These are phyloP conservation scores for Fusarium sp. DNA, from an alignment of 2,329 filamentous ascomycete genomes.

Conservation along the genomic window DNA sequence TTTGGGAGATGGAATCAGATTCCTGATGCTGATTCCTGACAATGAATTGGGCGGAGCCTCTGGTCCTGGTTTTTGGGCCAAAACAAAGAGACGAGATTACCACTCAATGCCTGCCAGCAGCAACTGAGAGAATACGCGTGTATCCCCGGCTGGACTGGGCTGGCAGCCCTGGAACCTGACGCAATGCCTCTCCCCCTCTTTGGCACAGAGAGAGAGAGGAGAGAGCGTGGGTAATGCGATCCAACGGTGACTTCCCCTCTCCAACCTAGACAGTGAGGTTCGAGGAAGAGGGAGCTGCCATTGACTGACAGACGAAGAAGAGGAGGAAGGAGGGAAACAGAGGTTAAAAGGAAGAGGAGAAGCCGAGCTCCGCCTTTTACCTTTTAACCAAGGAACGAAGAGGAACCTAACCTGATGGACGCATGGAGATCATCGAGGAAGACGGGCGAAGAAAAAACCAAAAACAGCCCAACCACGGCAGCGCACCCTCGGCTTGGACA, in stretches of 20 bases:
- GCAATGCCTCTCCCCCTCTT: slow-evolving; percentile 36
- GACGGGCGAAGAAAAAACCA: background rate
- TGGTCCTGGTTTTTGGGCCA: slow-evolving; percentile 11
- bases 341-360: slow-evolving; percentile 7
- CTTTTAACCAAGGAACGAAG: slow-evolving; percentile 1
- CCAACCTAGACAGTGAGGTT: slow-evolving; percentile 39
- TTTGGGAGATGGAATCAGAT: slow-evolving; percentile 17
- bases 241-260: slow-evolving; percentile 37
- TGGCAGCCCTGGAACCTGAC: slow-evolving; percentile 20
- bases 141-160: slow-evolving; percentile 32
- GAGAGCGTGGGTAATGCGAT: background rate
- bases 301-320: slow-evolving; percentile 31
- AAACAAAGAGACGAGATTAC: slow-evolving; percentile 2
- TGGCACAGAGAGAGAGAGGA: slow-evolving; percentile 25
- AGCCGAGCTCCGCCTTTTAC: slow-evolving; percentile 40
- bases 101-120: slow-evolving; percentile 14
- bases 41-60: slow-evolving; percentile 8
- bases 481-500: background rate
- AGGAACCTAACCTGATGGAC: slow-evolving; percentile 4
- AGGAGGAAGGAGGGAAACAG: slow-evolving; percentile 35
- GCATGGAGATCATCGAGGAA: background rate
- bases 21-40: background rate
- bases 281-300: slow-evolving; percentile 35
- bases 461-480: background rate
- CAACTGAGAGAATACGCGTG: background rate